Percentiles rank a stretch among this genome's conserved stretches.
These are phyloP conservation scores for Trichophyton mentagrophytes DNA, from an alignment of 2,329 filamentous ascomycete species.

Conservation along the genomic window DNA sequence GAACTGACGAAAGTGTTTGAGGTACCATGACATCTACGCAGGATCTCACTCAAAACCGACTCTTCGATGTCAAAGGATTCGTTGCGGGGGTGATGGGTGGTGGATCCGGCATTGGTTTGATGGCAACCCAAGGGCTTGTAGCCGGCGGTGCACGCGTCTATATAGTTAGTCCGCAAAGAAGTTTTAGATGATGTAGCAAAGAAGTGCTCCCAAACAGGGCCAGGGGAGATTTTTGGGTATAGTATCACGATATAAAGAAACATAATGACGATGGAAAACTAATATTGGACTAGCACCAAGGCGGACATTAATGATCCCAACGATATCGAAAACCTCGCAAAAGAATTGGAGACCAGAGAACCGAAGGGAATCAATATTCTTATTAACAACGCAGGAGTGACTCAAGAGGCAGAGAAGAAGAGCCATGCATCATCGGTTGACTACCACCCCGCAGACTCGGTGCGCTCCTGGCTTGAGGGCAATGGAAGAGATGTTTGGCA, in stretches of 20 bases:
- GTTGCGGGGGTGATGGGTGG: conserved; percentile 35
- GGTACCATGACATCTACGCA: conserved; percentile 1
- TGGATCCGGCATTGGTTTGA: conserved; percentile 36
- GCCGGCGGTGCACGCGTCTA: conserved; percentile 39
- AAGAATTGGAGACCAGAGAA: conserved; percentile 42
- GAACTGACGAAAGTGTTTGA: no score
- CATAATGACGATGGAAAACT: neutral
- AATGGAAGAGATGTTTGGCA: conserved; percentile 6
- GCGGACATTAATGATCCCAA: conserved; percentile 31
- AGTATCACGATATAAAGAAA: conserved; percentile 5
- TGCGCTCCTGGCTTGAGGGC: conserved; percentile 8
- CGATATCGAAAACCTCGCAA: conserved; percentile 36
- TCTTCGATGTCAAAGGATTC: conserved; percentile 22
- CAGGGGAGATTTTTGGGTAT: conserved; percentile 37
- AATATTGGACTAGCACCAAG: conserved; percentile 19
- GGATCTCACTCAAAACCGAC: conserved; percentile 9
- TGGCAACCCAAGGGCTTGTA: conserved; percentile 36
- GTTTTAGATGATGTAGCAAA: conserved; percentile 36
- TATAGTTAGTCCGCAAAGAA: conserved; percentile 34
- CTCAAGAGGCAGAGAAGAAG: conserved; percentile 40
- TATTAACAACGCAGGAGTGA: conserved; percentile 31
- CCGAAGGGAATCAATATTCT: conserved; percentile 40
- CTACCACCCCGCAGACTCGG: conserved; percentile 11
- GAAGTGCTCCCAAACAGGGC: conserved; percentile 30
- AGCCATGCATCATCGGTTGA: conserved; percentile 25